A percentile compares a stretch with the other conserved stretches of the same genome.
Evolutionary conservation across 805 yeast genomes (phyloP).

Genomic region (Suhomyces tanzawaensis): DNA sequence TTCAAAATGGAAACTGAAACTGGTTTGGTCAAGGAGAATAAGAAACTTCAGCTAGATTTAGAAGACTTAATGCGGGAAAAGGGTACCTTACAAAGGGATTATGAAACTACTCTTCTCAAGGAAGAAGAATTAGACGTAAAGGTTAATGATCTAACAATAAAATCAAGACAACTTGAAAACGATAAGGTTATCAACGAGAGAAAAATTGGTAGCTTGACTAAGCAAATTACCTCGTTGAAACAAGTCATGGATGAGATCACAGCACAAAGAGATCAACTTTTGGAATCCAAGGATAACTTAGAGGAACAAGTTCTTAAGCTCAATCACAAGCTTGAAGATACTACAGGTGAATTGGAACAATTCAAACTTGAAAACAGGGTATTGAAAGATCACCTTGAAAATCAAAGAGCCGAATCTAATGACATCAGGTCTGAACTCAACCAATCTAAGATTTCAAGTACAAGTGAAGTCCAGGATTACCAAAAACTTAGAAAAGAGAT

Average conservation of each 20-base stretch:
- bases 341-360: constrained; percentile 21
- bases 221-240: constrained; percentile 56
- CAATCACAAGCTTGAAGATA: constrained; percentile 26
- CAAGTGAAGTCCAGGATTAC: constrained; percentile 33
- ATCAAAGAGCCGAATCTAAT: constrained; percentile 32
- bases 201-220: constrained; percentile 32
- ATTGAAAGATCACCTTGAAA: constrained; percentile 34
- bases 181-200: constrained; percentile 37
- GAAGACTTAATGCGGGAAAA: constrained; percentile 41
- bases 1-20: constrained; percentile 63
- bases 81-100: constrained; percentile 26
- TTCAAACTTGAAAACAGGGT: constrained; percentile 27
- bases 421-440: constrained; percentile 34
- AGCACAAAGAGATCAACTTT: constrained; percentile 59
- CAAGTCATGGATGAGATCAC: constrained; percentile 59
- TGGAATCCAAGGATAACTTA: constrained; percentile 33
- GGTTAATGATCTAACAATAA: constrained; percentile 26
- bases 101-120: constrained; percentile 40
- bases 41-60: constrained; percentile 57
- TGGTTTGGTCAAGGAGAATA: constrained; percentile 59
- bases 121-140: constrained; percentile 35
- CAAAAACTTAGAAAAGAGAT: constrained; percentile 46
- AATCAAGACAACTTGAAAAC: constrained; percentile 28
- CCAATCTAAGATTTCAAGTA: constrained; percentile 26
- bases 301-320: constrained; percentile 30